Percentiles rank a stretch among this genome's conserved stretches.
These are phyloP conservation scores for Rhodomyrtus tomentosa DNA, from an alignment of 345 rosid species.

Conservation along the genomic window DNA sequence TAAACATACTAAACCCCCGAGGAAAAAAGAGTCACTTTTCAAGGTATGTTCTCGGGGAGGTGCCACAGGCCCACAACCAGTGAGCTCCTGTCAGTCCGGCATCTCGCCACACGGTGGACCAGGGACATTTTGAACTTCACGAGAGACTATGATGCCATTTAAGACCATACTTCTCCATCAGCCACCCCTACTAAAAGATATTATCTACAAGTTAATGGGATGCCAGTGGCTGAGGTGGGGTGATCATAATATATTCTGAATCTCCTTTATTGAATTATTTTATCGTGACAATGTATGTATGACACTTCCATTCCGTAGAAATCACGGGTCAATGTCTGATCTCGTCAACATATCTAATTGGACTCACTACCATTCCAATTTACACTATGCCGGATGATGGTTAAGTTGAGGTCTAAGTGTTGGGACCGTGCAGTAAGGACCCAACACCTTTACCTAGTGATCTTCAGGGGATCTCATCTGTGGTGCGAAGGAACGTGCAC, in stretches of 20 bases:
- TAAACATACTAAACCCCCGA: too few species aligned
- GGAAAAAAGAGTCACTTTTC: neutral
- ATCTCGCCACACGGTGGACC: neutral
- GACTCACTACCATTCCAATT: neutral
- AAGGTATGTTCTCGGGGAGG: too few species aligned
- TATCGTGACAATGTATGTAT: neutral
- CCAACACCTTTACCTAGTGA: accelerated
- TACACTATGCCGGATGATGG: neutral
- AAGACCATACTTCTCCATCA: neutral
- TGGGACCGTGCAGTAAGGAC: neutral
- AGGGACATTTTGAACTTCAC: neutral
- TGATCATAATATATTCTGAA: neutral
- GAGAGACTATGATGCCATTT: too few species aligned
- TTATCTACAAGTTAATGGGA: neutral
- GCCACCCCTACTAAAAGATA: neutral
- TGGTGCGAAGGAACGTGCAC: neutral
- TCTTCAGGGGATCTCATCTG: neutral
- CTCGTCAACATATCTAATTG: neutral
- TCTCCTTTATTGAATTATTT: neutral
- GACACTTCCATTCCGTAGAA: neutral
- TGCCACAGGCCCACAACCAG: too few species aligned
- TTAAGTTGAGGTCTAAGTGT: too few species aligned
- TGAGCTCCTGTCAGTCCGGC: too few species aligned
- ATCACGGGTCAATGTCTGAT: neutral
- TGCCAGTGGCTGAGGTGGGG: neutral